Evolutionary conservation across 495 filamentous ascomycete genomes (phyloP).

Genomic region (Aspergillus hancockii): DNA sequence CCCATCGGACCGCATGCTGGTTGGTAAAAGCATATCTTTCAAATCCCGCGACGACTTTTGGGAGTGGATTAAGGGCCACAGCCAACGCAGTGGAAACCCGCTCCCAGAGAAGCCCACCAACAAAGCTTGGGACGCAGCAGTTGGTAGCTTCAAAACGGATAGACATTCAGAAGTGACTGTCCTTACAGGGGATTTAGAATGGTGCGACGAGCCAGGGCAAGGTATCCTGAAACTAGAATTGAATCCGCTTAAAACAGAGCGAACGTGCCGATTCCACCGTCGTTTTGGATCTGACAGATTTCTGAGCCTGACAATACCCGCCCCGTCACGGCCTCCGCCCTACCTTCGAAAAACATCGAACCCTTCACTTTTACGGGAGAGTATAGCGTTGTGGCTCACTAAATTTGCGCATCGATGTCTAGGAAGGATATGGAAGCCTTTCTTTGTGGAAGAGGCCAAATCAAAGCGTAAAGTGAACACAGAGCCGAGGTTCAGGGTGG

Average conservation of each 20-base stretch:
- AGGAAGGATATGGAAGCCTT: conserved; percentile 49
- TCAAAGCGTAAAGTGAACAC: conserved; percentile 34
- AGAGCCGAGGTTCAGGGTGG: conserved; percentile 41
- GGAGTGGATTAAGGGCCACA: conserved; percentile 36
- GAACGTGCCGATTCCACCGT: conserved; percentile 48
- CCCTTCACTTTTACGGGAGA: conserved; percentile 33
- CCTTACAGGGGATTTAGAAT: conserved; percentile 43
- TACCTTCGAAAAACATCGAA: conserved; percentile 27
- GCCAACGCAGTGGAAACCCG: conserved; percentile 25
- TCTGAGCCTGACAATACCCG: conserved; percentile 43
- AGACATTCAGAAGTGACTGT: conserved; percentile 43
- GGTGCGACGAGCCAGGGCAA: conserved; percentile 34
- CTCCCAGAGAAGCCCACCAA: conserved; percentile 41
- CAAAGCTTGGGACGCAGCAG: conserved; percentile 45
- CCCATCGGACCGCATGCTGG: conserved; percentile 33
- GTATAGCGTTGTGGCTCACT: conserved; percentile 44
- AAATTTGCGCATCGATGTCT: conserved; percentile 42
- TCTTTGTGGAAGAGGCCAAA: conserved; percentile 45
- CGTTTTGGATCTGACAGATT: conserved; percentile 53
- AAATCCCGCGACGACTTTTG: conserved; percentile 42
- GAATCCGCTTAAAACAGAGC: conserved; percentile 44
- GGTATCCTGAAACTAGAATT: conserved; percentile 44
- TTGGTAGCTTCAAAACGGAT: conserved; percentile 34
- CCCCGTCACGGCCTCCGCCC: conserved; percentile 34
- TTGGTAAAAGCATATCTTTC: conserved; percentile 24